A percentile compares a stretch with the other conserved stretches of the same genome.
Conservation (phyloP, 2,329 filamentous ascomycete genomes). For the Clonostachys rhizophaga region DNA sequence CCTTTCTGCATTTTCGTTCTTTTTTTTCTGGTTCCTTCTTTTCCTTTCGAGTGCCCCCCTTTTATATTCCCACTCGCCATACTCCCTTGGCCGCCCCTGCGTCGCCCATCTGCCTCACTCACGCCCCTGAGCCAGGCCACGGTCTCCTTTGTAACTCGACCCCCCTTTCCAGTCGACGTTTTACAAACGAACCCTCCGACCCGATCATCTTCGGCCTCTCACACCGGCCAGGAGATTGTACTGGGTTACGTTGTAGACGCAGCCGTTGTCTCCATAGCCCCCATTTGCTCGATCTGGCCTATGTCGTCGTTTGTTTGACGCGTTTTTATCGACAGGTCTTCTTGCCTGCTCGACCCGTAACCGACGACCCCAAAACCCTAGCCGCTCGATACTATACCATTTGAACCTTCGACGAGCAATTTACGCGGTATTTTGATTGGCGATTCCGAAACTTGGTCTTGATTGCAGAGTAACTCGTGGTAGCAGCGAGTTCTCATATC, state of each 20-base stretch:
- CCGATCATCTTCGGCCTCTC: no score
- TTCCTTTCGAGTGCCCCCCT: conserved; percentile 10
- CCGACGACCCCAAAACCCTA: no score
- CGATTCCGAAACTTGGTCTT: no score
- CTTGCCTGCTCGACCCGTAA: no score
- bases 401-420: no score
- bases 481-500: conserved; percentile 32
- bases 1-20: conserved; percentile 5
- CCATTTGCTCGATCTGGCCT: no score
- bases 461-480: conserved; percentile 26
- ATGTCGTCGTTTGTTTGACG: no score
- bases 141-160: neutral
- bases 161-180: neutral
- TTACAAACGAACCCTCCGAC: no score
- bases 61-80: conserved; percentile 16
- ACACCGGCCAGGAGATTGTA: no score
- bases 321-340: no score
- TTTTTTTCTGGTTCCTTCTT: conserved; percentile 18
- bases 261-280: neutral
- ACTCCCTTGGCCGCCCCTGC: conserved; percentile 3
- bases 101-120: neutral
- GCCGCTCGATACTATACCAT: no score
- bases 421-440: no score
- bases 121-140: neutral
- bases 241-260: neutral